Percentiles rank a stretch among this genome's conserved stretches.
Conservation (phyloP, 2,329 filamentous ascomycete species). For the Alternaria gaisen region DNA sequence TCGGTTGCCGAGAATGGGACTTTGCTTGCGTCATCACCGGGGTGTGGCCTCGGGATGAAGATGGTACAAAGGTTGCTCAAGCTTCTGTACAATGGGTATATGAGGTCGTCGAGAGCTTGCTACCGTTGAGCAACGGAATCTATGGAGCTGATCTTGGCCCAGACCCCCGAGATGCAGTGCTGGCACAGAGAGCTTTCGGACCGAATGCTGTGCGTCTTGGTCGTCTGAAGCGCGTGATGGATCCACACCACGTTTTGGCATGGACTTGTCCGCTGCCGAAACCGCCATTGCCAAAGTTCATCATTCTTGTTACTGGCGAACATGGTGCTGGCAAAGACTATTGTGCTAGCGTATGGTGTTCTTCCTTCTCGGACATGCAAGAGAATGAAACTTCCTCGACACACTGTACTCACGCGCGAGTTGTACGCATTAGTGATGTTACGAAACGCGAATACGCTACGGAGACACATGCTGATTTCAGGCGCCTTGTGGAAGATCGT, state of each 20-base stretch:
- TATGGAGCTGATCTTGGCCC: constrained; percentile 71
- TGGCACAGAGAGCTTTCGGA: constrained; percentile 67
- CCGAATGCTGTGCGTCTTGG: constrained; percentile 61
- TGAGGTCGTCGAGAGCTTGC: constrained; percentile 56
- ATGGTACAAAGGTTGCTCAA: constrained; percentile 54
- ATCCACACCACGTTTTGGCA: constrained; percentile 62
- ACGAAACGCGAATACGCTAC: constrained; percentile 67
- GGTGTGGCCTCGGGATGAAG: constrained; percentile 66
- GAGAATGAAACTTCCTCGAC: constrained; percentile 23
- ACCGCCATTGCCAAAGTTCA: constrained; percentile 31
- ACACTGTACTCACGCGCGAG: background rate
- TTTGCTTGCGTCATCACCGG: constrained; percentile 72
- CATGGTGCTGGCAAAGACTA: constrained; percentile 68
- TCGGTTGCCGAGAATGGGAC: constrained; percentile 70
- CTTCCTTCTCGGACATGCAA: constrained; percentile 45
- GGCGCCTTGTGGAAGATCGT: constrained; percentile 62
- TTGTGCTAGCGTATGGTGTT: constrained; percentile 64
- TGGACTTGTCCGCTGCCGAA: constrained; percentile 65
- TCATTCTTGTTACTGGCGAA: constrained; percentile 63
- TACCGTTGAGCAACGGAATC: constrained; percentile 61
- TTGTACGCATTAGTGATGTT: constrained; percentile 56
- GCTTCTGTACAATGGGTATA: constrained; percentile 66
- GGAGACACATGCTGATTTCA: constrained; percentile 58
- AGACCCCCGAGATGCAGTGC: constrained; percentile 63
- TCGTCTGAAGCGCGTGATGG: constrained; percentile 60